phyloP scores from a whole-genome alignment of 2,329 filamentous ascomycete genomes.

The Fusarium robinianum region DNA sequence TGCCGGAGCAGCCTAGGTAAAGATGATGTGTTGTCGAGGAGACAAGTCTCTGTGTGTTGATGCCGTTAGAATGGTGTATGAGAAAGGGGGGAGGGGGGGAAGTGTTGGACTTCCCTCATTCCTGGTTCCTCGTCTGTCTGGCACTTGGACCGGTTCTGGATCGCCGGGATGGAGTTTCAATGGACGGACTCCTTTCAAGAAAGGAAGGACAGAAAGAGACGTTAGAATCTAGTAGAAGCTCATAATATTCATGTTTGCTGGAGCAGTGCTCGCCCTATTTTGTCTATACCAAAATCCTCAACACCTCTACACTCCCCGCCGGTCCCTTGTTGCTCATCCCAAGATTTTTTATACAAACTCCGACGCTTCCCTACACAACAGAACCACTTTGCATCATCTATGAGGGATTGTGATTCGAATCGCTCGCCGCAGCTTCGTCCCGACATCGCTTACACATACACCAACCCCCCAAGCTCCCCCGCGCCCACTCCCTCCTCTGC shows the following conservation, averaged over 20 bases:
- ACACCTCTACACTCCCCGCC: too few relatives aligned
- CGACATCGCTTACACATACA: constrained; percentile 86
- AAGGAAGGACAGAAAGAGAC: constrained; percentile 2
- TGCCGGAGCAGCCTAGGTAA: constrained; percentile 51
- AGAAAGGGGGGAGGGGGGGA: too few relatives aligned
- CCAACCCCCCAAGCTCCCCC: constrained; percentile 82
- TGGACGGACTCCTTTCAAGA: too few relatives aligned
- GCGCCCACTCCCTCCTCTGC: constrained; percentile 85
- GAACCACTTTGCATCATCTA: too few relatives aligned
- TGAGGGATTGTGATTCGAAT: constrained; percentile 15
- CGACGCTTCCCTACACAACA: neutral
- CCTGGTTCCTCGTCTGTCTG: too few relatives aligned
- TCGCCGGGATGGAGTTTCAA: too few relatives aligned
- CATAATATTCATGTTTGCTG: constrained; percentile 8
- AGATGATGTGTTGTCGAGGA: neutral
- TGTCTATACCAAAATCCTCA: constrained; percentile 24
- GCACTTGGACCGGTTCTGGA: too few relatives aligned
- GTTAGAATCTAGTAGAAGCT: neutral
- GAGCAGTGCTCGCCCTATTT: constrained; percentile 12
- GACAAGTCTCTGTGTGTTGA: too few relatives aligned
- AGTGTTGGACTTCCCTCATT: too few relatives aligned
- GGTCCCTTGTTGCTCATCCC: too few relatives aligned
- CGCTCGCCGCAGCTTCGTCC: constrained; percentile 61
- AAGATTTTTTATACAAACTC: neutral
- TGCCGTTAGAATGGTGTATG: too few relatives aligned